Conservation (phyloP, 345 rosid species). For the Euclidium syriacum region DNA sequence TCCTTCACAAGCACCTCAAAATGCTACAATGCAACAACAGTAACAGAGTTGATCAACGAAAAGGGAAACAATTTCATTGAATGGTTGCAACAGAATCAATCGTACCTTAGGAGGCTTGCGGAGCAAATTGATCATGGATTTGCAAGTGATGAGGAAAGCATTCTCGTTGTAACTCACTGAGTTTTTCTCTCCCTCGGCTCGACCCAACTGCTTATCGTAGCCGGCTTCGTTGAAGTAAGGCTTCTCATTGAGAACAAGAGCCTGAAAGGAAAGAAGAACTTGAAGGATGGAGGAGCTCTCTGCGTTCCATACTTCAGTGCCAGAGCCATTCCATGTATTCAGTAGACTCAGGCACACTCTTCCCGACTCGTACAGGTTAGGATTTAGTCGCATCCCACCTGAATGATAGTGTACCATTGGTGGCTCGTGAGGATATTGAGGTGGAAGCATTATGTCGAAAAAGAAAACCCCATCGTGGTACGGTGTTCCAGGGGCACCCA, state of each 20-base stretch:
- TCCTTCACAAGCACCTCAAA: conserved; percentile 73
- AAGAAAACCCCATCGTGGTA: conserved; percentile 93
- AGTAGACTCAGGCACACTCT: conserved; percentile 87
- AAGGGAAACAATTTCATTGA: no score
- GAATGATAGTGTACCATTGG: conserved; percentile 83
- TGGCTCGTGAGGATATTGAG: conserved; percentile 81
- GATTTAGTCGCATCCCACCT: conserved; percentile 86
- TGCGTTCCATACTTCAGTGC: conserved; percentile 88
- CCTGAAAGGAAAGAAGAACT: conserved; percentile 92
- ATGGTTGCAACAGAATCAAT: conserved; percentile 9
- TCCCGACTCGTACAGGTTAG: conserved; percentile 88
- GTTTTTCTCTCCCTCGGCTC: conserved; percentile 88
- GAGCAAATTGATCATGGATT: conserved; percentile 69
- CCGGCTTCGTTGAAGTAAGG: conserved; percentile 99
- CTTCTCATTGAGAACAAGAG: conserved; percentile 93
- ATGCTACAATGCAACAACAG: conserved; percentile 52
- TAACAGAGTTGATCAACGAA: conserved; percentile 17
- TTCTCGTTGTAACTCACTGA: conserved; percentile 82
- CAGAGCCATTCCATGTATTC: conserved; percentile 88
- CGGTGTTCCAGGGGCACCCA: conserved; percentile 87
- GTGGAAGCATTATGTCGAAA: conserved; percentile 79
- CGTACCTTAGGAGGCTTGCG: conserved; percentile 78
- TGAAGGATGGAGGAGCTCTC: conserved; percentile 76
- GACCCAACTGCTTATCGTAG: conserved; percentile 74
- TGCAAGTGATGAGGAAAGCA: conserved; percentile 77